Evolutionary conservation across 768 basidiomycete genomes (phyloP).

Genomic region (Naganishia vishniacii): DNA sequence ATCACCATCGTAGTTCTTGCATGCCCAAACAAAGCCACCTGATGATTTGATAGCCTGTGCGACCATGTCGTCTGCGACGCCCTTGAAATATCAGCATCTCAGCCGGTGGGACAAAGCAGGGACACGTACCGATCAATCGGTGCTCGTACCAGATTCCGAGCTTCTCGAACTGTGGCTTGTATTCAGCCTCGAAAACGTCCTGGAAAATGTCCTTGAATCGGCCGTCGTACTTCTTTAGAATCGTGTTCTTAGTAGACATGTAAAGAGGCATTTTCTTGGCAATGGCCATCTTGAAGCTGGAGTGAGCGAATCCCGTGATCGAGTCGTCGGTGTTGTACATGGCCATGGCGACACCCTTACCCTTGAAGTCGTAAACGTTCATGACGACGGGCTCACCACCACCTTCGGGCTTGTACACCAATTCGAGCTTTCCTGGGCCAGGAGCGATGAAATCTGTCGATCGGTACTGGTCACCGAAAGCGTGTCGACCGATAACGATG

Average conservation of each 20-base stretch:
- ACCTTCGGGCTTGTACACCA: conserved; percentile 77
- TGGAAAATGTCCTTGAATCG: conserved; percentile 99
- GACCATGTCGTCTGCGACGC: conserved; percentile 63
- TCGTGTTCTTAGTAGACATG: conserved; percentile 89
- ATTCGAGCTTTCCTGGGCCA: conserved; percentile 86
- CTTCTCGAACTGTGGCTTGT: conserved; percentile 49
- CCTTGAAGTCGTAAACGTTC: conserved; percentile 90
- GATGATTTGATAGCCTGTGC: conserved; percentile 94
- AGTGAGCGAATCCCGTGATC: conserved; percentile 90
- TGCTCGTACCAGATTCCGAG: conserved; percentile 64
- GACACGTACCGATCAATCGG: conserved; percentile 53
- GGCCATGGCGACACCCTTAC: conserved; percentile 82
- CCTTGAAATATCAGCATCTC: not conserved
- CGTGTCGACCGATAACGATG: conserved; percentile 92
- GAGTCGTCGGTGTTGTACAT: conserved; percentile 99
- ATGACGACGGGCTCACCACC: conserved; percentile 64
- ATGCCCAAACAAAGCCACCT: conserved; percentile 78
- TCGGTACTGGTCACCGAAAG: conserved; percentile 95
- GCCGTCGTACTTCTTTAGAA: conserved; percentile 76
- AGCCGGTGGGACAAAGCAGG: not conserved
- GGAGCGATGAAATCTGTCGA: conserved; percentile 88
- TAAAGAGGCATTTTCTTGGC: conserved; percentile 59
- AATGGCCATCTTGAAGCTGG: conserved; percentile 94
- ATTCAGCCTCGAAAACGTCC: conserved; percentile 73
- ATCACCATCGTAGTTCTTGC: conserved; percentile 66